A percentile compares a stretch with the other conserved stretches of the same genome.
These are phyloP conservation scores for Dipteronia sinensis DNA, from an alignment of 345 rosid species.

Conservation along the genomic window DNA sequence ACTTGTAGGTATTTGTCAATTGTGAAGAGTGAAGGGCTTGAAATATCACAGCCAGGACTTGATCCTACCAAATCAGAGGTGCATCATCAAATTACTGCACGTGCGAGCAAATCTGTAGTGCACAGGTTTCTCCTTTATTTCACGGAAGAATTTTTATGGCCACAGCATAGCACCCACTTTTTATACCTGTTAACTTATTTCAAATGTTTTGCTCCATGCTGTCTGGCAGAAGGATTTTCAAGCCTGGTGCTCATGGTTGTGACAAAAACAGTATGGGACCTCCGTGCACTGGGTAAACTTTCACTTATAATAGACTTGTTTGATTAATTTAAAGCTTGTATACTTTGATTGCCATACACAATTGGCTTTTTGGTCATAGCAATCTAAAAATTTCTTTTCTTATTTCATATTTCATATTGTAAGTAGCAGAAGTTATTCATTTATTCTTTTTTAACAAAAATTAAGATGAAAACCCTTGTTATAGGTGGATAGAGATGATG, in stretches of 20 bases:
- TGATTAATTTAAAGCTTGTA: not conserved
- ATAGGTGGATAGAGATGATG: slow-evolving; percentile 83
- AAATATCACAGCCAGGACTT: slow-evolving; percentile 75
- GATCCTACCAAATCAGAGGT: slow-evolving; percentile 55
- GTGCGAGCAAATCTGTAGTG: slow-evolving; percentile 46
- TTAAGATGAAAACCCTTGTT: slow-evolving; percentile 16
- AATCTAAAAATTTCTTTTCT: not conserved
- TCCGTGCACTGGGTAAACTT: slow-evolving; percentile 70
- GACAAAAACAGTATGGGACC: slow-evolving; percentile 49
- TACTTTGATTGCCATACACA: not conserved
- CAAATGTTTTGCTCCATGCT: slow-evolving; percentile 15
- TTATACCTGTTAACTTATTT: not conserved
- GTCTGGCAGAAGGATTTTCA: slow-evolving; percentile 60
- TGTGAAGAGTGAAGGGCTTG: slow-evolving; percentile 53
- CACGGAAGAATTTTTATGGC: not conserved
- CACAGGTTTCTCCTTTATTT: slow-evolving; percentile 54
- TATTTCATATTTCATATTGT: not conserved
- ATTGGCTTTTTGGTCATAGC: not conserved
- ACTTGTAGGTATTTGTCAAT: slow-evolving; percentile 53
- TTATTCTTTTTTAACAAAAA: not conserved
- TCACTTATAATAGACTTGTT: not conserved
- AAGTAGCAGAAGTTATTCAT: not conserved
- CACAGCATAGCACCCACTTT: not conserved
- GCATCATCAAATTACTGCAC: slow-evolving; percentile 75
- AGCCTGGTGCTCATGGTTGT: slow-evolving; percentile 44